These are phyloP conservation scores for Calcarisporium arbuscula DNA, from an alignment of 2,329 filamentous ascomycete species.

Conservation along the genomic window DNA sequence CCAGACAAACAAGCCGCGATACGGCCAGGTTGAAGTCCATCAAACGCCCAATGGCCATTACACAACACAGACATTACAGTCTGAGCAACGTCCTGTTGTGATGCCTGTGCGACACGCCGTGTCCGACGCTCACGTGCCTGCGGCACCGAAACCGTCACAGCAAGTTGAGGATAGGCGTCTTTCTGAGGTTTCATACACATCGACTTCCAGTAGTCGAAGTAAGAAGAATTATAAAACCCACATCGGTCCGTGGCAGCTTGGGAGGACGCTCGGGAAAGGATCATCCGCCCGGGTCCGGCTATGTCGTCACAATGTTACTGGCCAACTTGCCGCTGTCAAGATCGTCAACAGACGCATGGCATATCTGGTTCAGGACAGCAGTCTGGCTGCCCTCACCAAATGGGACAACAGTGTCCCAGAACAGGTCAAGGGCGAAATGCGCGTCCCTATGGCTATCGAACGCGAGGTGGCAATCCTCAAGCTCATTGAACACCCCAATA, in stretches of 20 bases:
- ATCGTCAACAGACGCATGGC: constrained; percentile 84
- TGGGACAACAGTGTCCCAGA: constrained; percentile 56
- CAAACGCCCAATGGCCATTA: constrained; percentile 7
- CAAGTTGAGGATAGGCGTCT: constrained; percentile 29
- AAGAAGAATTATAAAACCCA: constrained; percentile 56
- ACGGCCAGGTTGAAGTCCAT: constrained; percentile 15
- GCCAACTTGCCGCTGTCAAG: constrained; percentile 85
- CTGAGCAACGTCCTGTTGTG: neutral
- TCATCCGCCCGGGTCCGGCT: constrained; percentile 83
- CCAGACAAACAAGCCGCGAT: constrained; percentile 23
- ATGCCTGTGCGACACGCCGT: constrained; percentile 1
- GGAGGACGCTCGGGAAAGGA: constrained; percentile 81
- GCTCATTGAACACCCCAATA: constrained; percentile 88
- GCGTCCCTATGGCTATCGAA: constrained; percentile 83
- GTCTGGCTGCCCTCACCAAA: constrained; percentile 74
- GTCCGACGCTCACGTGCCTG: constrained; percentile 14
- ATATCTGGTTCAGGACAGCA: constrained; percentile 76
- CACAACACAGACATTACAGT: constrained; percentile 3
- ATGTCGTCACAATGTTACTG: constrained; percentile 72
- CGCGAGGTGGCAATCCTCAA: constrained; percentile 97
- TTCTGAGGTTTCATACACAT: constrained; percentile 35
- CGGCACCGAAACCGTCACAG: constrained; percentile 20
- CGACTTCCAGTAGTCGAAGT: constrained; percentile 32
- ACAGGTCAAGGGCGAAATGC: constrained; percentile 53
- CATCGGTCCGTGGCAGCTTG: constrained; percentile 91